Conservation (phyloP, 2,329 filamentous ascomycete genomes). For the Paraphaeosphaeria sporulosa region DNA sequence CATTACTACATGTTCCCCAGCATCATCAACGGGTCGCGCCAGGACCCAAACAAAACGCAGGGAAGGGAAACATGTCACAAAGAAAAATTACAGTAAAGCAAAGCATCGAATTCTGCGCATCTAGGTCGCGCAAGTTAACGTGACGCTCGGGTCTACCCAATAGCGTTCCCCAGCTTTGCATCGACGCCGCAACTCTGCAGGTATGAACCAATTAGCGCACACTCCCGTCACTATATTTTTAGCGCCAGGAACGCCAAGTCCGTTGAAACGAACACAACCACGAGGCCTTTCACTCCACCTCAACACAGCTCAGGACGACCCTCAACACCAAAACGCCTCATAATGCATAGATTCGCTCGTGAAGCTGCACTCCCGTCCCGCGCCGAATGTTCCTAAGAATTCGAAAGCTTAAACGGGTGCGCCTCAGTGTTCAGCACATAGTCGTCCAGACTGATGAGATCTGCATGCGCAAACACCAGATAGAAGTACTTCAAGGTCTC, state of each 20-base stretch:
- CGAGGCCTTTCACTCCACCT: conserved; percentile 3
- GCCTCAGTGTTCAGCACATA: conserved; percentile 59
- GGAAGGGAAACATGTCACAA: not conserved
- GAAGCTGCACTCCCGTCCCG: not conserved
- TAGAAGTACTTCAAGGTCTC: conserved; percentile 60
- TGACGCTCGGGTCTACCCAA: not conserved
- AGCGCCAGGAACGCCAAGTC: conserved; percentile 10
- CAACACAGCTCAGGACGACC: not conserved
- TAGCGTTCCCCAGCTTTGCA: not conserved
- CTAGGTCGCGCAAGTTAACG: not conserved
- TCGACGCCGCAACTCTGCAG: conserved; percentile 11
- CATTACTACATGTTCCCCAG: no score
- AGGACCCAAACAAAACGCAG: not conserved
- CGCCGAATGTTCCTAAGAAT: not conserved
- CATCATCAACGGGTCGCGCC: not conserved
- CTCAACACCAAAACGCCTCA: conserved; percentile 19
- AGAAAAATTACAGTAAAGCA: not conserved
- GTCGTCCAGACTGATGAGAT: conserved; percentile 54
- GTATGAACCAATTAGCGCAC: conserved; percentile 17
- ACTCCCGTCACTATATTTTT: conserved; percentile 10
- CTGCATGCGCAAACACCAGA: conserved; percentile 54
- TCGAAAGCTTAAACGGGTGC: conserved; percentile 51
- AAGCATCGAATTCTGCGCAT: not conserved
- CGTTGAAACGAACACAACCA: conserved; percentile 1
- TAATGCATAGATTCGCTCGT: not conserved